Evolutionary conservation across 2,329 filamentous ascomycete species (phyloP).

Genomic region (Penicillium aurantiogriseum): DNA sequence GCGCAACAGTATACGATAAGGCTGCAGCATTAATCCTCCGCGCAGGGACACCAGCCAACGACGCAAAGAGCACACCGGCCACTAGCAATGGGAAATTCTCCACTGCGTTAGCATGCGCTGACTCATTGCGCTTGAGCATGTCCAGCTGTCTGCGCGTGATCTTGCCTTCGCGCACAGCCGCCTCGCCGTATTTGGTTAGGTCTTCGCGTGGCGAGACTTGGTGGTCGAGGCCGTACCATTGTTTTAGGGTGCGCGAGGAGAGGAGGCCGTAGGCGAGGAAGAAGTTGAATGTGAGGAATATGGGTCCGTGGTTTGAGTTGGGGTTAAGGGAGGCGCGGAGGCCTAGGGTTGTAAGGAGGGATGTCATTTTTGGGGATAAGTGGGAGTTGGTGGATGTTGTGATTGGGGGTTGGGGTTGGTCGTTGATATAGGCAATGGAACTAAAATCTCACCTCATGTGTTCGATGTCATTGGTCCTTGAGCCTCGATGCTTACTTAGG

Average conservation of each 20-base stretch:
- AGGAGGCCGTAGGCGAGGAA: conserved; percentile 43
- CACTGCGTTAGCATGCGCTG: conserved; percentile 50
- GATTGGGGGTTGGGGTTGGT: background rate
- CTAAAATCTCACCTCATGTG: background rate
- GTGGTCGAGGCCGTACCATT: conserved; percentile 48
- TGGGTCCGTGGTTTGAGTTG: background rate
- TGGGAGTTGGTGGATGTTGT: background rate
- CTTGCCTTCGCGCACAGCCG: conserved; percentile 45
- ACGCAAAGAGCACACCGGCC: conserved; percentile 37
- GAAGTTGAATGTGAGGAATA: background rate
- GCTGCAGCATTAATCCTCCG: conserved; percentile 41
- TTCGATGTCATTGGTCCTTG: background rate
- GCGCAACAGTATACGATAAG: conserved; percentile 42
- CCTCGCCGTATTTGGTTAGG: conserved; percentile 46
- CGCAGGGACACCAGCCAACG: conserved; percentile 39
- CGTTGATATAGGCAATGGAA: background rate
- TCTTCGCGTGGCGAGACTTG: conserved; percentile 50
- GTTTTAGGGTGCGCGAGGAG: conserved; percentile 46
- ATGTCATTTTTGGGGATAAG: background rate
- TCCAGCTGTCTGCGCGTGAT: conserved; percentile 45
- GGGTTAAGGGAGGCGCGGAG: background rate
- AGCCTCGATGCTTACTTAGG: background rate
- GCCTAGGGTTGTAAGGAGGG: background rate
- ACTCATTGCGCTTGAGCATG: conserved; percentile 46
- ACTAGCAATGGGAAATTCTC: conserved; percentile 28